Evolutionary conservation across 2,329 filamentous ascomycete genomes (phyloP), one percentile per base, ranked within the genome.

Genomic region (Monilinia polystroma): DNA sequence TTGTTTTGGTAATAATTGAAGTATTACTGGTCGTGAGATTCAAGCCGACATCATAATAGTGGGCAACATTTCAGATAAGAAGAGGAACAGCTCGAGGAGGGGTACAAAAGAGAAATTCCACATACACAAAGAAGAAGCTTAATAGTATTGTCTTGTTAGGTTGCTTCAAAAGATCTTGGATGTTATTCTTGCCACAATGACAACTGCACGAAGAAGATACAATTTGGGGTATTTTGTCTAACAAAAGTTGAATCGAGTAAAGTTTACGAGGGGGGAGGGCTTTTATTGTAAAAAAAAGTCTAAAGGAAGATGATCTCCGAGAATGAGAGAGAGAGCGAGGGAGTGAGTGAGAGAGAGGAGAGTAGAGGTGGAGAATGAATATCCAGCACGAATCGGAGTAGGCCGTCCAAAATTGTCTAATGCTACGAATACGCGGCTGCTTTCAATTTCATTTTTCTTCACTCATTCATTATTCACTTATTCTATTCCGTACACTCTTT

Each of bases 51-150:
- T 53, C 35, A 53, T 53, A 45, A 26, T 54, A 54, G 64, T 53
- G 55, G 43, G 53, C 32, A 20, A n/a, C 3, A 23, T 66, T 59
- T 35, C 55, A 62, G 64, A 62, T 66, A 62, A 66, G 64, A 66
- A 4, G 49, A 56, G 55, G 53, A 16, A 16, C 2, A 16, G 12
- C 12, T 5, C 12, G 43, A 32, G 35, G 35, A 60, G 35, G 52
- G 58, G 58, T 20, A 51, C 43, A 29, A 38, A 51, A 51, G 35
- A 45, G 32, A 35, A 45, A 62, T 54, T 66, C 11, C 23, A 66
- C 55, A 41, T 66, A 66, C 55, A 45, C 32, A 16, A 43, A 49
- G 43, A 23, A 43, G 41, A 43, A 14, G 41, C 41, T 43, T 43
- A 1, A 43, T 16, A 43, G 41, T 43, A 43, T 43, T 43, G 41